phyloP scores from a whole-genome alignment of 805 yeast genomes.

The Scheffersomyces amazonensis region DNA sequence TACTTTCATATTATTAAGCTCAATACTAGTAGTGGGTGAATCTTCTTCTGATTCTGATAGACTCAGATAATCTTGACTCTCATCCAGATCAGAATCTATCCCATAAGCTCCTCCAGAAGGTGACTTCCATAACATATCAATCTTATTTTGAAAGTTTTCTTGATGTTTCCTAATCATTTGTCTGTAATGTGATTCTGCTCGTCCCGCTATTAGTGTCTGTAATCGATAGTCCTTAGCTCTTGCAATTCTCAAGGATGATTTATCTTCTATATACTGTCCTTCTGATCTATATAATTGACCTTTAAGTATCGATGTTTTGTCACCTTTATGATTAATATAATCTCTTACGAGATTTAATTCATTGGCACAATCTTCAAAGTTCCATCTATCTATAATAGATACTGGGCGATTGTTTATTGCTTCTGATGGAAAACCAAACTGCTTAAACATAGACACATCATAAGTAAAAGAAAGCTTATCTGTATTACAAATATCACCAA shows the following conservation, averaged over 20 bases:
- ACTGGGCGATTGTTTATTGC: slow-evolving; percentile 16
- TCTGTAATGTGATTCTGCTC: slow-evolving; percentile 19
- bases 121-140: no score
- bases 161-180: slow-evolving; percentile 22
- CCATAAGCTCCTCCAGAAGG: no score
- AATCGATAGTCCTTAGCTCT: slow-evolving; percentile 14
- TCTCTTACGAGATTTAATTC: slow-evolving; percentile 22
- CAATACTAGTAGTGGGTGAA: not conserved
- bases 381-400: slow-evolving; percentile 31
- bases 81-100: no score
- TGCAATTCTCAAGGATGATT: no score
- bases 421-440: slow-evolving; percentile 16
- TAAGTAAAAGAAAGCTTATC: slow-evolving; percentile 9
- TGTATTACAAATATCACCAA: slow-evolving; percentile 31
- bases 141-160: not conserved
- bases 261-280: no score
- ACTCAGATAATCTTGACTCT: no score
- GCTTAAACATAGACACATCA: slow-evolving; percentile 10
- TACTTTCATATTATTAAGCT: not conserved
- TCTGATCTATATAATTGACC: no score
- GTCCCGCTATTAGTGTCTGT: slow-evolving; percentile 23
- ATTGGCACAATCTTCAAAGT: slow-evolving; percentile 22
- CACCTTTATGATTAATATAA: slow-evolving; percentile 1
- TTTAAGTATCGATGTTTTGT: slow-evolving; percentile 4
- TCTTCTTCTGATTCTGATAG: no score